Evolutionary conservation across 805 yeast genomes (phyloP).

Genomic region (Candida chauliodis): DNA sequence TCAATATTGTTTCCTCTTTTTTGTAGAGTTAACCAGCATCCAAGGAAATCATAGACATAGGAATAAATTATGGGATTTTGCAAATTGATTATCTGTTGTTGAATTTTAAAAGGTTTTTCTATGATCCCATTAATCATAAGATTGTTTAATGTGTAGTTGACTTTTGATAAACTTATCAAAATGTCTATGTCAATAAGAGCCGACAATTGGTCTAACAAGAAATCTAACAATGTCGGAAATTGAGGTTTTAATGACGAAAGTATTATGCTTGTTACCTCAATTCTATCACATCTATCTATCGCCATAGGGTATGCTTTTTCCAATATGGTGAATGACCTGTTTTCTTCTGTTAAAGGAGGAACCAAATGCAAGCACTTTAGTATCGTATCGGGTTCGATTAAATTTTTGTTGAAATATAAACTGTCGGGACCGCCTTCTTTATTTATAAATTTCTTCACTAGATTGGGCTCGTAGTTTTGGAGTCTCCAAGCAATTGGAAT

Average conservation of each 20-base stretch:
- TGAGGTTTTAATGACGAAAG: slow-evolving; percentile 19
- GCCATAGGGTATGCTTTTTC: slow-evolving; percentile 7
- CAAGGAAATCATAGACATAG: slow-evolving; percentile 34
- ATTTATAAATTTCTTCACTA: slow-evolving; percentile 1
- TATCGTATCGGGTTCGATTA: not conserved
- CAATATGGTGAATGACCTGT: slow-evolving; percentile 2
- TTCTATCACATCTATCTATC: slow-evolving; percentile 8
- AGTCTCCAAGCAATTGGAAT: slow-evolving; percentile 2
- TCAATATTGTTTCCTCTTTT: slow-evolving; percentile 4
- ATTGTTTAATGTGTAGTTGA: slow-evolving; percentile 28
- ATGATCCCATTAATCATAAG: slow-evolving; percentile 18
- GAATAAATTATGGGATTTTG: slow-evolving; percentile 14
- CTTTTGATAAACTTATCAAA: slow-evolving; percentile 17
- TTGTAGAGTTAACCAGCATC: slow-evolving; percentile 29
- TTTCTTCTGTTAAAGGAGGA: slow-evolving; percentile 8
- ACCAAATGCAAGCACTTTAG: slow-evolving; percentile 6
- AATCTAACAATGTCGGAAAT: slow-evolving; percentile 11
- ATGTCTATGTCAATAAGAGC: slow-evolving; percentile 4
- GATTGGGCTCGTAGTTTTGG: slow-evolving; percentile 1
- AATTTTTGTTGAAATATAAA: not conserved
- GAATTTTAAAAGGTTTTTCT: not conserved
- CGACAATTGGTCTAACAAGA: slow-evolving; percentile 17
- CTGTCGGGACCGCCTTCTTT: not conserved
- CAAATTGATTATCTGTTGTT: slow-evolving; percentile 4
- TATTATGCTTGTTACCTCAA: slow-evolving; percentile 24